phyloP scores from a whole-genome alignment of 2,329 filamentous ascomycete species.

The Fusarium protoensiforme region DNA sequence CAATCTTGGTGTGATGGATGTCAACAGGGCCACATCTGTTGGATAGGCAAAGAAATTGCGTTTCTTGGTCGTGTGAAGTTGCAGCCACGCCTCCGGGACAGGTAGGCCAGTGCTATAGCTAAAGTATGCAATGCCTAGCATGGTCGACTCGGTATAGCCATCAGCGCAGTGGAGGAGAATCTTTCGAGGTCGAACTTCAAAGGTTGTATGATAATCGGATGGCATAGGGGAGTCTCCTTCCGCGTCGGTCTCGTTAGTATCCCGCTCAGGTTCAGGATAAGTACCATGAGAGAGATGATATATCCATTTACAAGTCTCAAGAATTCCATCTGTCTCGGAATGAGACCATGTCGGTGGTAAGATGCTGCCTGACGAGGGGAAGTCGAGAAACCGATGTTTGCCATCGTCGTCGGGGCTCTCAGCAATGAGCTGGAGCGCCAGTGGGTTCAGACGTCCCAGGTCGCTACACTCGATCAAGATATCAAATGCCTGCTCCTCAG shows the following conservation, averaged over 20 bases:
- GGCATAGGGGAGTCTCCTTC: constrained; percentile 44
- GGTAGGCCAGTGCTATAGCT: constrained; percentile 89
- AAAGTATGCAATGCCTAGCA: constrained; percentile 90
- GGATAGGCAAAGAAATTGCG: constrained; percentile 98
- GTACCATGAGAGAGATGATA: constrained; percentile 82
- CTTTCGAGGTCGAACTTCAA: constrained; percentile 62
- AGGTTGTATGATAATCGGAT: constrained; percentile 22
- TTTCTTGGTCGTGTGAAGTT: constrained; percentile 80
- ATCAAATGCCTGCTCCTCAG: constrained; percentile 76
- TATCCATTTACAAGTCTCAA: constrained; percentile 92
- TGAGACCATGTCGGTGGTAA: constrained; percentile 86
- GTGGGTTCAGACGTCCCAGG: constrained; percentile 78
- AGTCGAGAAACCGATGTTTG: constrained; percentile 65
- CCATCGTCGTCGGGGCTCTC: constrained; percentile 61
- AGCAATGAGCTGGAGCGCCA: constrained; percentile 72
- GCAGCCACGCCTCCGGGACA: constrained; percentile 87
- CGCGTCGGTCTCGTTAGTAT: constrained; percentile 40
- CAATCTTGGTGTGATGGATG: constrained; percentile 78
- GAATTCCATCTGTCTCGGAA: constrained; percentile 82
- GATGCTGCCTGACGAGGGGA: constrained; percentile 94
- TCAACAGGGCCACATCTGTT: constrained; percentile 87
- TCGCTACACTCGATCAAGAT: constrained; percentile 91
- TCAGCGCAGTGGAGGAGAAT: constrained; percentile 94
- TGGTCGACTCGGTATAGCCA: constrained; percentile 93
- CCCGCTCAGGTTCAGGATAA: constrained; percentile 51